phyloP scores from a whole-genome alignment of 441 rosid species.

The Melastoma candidum region DNA sequence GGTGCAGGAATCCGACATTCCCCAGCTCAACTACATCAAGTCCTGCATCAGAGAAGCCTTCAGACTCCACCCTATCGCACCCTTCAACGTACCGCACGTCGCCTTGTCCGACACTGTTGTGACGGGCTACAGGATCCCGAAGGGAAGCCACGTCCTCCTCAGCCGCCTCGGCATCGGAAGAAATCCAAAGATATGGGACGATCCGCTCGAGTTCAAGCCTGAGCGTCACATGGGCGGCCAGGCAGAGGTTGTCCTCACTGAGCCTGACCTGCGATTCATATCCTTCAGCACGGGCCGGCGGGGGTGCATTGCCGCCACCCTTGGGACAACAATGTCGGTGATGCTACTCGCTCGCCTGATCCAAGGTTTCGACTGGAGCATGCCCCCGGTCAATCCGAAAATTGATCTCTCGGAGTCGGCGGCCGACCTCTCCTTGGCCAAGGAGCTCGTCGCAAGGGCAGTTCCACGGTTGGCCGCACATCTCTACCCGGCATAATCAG shows the following conservation, averaged over 20 bases:
- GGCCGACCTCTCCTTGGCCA: background rate
- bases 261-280: too few relatives aligned
- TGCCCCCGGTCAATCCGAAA: background rate
- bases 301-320: background rate
- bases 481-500: slow-evolving; percentile 1
- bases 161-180: slow-evolving; percentile 1
- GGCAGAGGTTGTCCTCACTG: too few relatives aligned
- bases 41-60: slow-evolving; percentile 1
- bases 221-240: too few relatives aligned
- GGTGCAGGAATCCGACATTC: background rate
- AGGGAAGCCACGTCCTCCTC: slow-evolving; percentile 2
- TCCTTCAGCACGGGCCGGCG: too few relatives aligned
- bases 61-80: background rate
- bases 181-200: too few relatives aligned
- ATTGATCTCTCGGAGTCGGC: background rate
- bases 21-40: slow-evolving; percentile 3
- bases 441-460: background rate
- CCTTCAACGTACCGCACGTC: slow-evolving; percentile 2
- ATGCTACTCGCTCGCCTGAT: slow-evolving; percentile 4
- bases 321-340: slow-evolving; percentile 4
- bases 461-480: background rate
- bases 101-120: background rate
- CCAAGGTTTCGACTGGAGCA: slow-evolving; percentile 7
- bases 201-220: too few relatives aligned
- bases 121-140: background rate